Percentiles rank a stretch among this genome's conserved stretches.
phyloP scores from a whole-genome alignment of 305 asterid species.

The Rubia balearica region DNA sequence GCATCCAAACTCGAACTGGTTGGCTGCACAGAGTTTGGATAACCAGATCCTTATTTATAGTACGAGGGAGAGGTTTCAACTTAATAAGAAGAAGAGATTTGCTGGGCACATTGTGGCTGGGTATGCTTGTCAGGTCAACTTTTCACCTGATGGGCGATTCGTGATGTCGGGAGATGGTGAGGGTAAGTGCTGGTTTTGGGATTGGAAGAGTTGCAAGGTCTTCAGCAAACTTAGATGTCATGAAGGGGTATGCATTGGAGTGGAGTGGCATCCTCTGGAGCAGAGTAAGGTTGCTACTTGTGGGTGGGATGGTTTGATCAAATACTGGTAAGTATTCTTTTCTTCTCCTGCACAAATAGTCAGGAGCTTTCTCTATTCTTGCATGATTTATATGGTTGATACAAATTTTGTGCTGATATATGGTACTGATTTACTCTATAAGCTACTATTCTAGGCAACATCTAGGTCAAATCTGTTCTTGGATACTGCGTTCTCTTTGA shows the following conservation, averaged over 20 bases:
- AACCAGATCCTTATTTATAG: constrained; percentile 94
- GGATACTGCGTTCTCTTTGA: neutral
- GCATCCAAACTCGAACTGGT: constrained; percentile 92
- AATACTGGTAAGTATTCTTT: constrained; percentile 69
- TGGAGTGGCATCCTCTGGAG: constrained; percentile 97
- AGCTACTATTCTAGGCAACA: neutral
- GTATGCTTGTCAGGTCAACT: constrained; percentile 96
- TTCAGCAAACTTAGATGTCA: constrained; percentile 93
- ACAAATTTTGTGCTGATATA: neutral
- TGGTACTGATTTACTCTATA: neutral
- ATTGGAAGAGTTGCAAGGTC: constrained; percentile 97
- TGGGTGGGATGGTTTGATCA: constrained; percentile 99
- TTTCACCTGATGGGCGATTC: constrained; percentile 95
- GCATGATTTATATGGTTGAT: neutral
- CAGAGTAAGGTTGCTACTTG: constrained; percentile 99
- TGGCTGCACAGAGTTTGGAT: constrained; percentile 98
- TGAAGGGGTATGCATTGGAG: constrained; percentile 89
- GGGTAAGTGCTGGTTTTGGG: constrained; percentile 99
- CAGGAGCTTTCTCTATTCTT: neutral
- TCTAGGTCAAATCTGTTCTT: neutral
- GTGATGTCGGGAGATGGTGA: constrained; percentile 98
- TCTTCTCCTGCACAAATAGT: constrained; percentile 11
- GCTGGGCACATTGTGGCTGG: constrained; percentile 96
- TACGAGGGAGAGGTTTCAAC: constrained; percentile 91
- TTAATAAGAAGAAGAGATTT: constrained; percentile 94